phyloP scores from a whole-genome alignment of 176 grass and related monocot genomes.

The Musa schizocarpa region DNA sequence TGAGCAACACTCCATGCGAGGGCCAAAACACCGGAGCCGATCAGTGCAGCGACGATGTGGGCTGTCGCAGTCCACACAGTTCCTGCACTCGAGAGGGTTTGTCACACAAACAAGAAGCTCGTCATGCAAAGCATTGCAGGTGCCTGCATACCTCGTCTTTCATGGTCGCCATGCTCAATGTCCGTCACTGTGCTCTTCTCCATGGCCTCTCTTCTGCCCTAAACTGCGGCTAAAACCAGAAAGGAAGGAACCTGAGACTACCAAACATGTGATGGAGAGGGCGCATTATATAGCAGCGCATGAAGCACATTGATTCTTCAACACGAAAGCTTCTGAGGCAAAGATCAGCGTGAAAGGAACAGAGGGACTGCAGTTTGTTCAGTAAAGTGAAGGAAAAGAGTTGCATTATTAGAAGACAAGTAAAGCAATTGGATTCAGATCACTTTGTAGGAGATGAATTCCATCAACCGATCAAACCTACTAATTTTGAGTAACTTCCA shows the following conservation, averaged over 20 bases:
- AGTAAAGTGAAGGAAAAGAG: not conserved
- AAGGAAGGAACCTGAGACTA: not conserved
- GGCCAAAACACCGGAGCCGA: slow-evolving; percentile 83
- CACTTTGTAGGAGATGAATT: too few relatives aligned
- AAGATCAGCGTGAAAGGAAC: not conserved
- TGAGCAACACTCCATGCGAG: slow-evolving; percentile 95
- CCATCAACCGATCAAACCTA: too few relatives aligned
- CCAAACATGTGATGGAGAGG: not conserved
- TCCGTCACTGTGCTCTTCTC: slow-evolving; percentile 53
- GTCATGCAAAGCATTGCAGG: too few relatives aligned
- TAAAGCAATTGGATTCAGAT: too few relatives aligned
- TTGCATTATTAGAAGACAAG: slow-evolving; percentile 6
- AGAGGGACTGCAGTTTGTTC: not conserved
- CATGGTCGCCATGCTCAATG: slow-evolving; percentile 49
- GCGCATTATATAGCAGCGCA: not conserved
- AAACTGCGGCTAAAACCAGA: not conserved
- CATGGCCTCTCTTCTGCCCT: slow-evolving; percentile 11
- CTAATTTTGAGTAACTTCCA: too few relatives aligned
- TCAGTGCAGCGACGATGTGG: slow-evolving; percentile 87
- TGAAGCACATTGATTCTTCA: not conserved
- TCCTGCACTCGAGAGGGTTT: slow-evolving; percentile 28
- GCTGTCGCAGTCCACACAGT: slow-evolving; percentile 87
- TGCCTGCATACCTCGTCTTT: slow-evolving; percentile 49
- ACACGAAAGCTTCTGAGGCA: not conserved
- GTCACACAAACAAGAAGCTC: too few relatives aligned